Evolutionary conservation across 2,329 filamentous ascomycete species (phyloP).

Genomic region (Pyricularia sp.): DNA sequence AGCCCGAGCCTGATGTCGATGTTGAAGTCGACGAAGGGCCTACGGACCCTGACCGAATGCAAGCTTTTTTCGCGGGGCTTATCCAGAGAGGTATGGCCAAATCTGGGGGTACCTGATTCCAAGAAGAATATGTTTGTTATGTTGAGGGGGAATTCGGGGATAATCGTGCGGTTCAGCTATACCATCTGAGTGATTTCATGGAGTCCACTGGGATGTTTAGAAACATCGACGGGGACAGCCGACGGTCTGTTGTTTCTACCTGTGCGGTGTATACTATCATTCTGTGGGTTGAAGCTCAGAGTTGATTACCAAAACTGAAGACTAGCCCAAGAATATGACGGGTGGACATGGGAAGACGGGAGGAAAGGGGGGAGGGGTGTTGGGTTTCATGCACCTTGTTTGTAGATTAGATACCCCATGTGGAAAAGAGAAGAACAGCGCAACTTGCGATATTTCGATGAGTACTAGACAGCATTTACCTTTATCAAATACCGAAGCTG

Average conservation of each 20-base stretch:
- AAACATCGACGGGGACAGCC: not conserved
- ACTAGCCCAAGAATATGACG: not conserved
- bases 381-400: not conserved
- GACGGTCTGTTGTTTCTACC: not conserved
- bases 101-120: not conserved
- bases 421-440: not conserved
- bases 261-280: not conserved
- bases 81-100: conserved; percentile 40
- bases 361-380: not conserved
- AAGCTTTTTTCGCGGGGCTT: conserved; percentile 49
- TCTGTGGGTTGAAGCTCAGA: not conserved
- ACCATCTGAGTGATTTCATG: not conserved
- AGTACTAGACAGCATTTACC: not conserved
- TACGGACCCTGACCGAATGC: conserved; percentile 47
- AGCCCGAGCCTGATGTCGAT: conserved; percentile 27
- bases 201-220: not conserved
- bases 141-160: not conserved
- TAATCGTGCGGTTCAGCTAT: not conserved
- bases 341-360: not conserved
- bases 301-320: not conserved
- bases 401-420: not conserved
- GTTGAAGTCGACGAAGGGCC: conserved; percentile 24
- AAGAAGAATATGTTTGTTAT: not conserved
- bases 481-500: not conserved
- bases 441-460: not conserved